phyloP scores from a whole-genome alignment of 1,284 basidiomycete genomes.

The Volvariella volvacea region DNA sequence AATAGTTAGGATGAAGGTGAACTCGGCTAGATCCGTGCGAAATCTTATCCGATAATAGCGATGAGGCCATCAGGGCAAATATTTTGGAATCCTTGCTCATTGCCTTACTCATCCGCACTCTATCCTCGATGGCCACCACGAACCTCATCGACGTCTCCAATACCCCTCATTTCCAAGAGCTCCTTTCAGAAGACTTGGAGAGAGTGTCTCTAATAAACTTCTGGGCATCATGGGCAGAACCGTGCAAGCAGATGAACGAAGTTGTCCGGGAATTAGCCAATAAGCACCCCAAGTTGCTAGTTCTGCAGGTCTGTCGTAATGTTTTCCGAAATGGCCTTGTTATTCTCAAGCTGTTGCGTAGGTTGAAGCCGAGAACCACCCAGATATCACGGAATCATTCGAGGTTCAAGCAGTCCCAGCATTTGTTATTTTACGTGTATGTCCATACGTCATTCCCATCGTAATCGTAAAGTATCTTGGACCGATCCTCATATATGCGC shows the following conservation, averaged over 20 bases:
- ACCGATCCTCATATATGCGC: neutral
- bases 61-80: too few relatives aligned
- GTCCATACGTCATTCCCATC: slow-evolving; percentile 6
- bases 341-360: too few relatives aligned
- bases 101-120: neutral
- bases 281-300: slow-evolving; percentile 65
- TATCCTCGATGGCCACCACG: slow-evolving; percentile 6
- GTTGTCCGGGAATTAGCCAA: slow-evolving; percentile 66
- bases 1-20: too few relatives aligned
- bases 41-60: too few relatives aligned
- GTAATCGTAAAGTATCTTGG: neutral
- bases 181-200: slow-evolving; percentile 71
- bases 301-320: slow-evolving; percentile 56
- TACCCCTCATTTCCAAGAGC: slow-evolving; percentile 64
- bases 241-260: slow-evolving; percentile 83
- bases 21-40: too few relatives aligned
- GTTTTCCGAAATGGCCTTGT: too few relatives aligned
- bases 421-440: slow-evolving; percentile 78
- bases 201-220: slow-evolving; percentile 86
- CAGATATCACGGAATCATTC: slow-evolving; percentile 92
- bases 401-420: slow-evolving; percentile 88
- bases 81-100: too few relatives aligned
- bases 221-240: slow-evolving; percentile 90
- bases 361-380: slow-evolving; percentile 87
- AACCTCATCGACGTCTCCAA: slow-evolving; percentile 58